Percentiles rank a stretch among this genome's conserved stretches.
Conservation (phyloP, 768 basidiomycete genomes). For the Nidula microcarpa region DNA sequence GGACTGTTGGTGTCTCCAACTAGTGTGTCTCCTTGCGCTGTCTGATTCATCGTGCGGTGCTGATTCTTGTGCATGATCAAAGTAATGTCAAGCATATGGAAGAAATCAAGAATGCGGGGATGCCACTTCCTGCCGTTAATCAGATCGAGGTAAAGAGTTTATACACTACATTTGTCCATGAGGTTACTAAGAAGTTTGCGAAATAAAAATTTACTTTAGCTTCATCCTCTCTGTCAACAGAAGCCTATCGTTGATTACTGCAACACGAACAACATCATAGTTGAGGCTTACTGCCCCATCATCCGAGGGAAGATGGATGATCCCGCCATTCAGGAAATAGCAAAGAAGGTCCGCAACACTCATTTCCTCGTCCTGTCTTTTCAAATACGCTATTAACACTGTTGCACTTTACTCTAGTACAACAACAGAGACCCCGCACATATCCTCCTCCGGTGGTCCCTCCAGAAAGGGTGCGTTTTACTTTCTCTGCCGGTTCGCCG, state of each 20-base stretch:
- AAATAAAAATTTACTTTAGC: conserved; percentile 28
- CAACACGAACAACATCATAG: conserved; percentile 49
- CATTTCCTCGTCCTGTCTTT: background rate
- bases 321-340: conserved; percentile 47
- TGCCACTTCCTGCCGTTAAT: conserved; percentile 69
- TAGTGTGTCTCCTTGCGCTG: conserved; percentile 43
- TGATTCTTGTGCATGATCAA: background rate
- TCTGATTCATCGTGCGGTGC: background rate
- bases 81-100: conserved; percentile 72
- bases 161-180: background rate
- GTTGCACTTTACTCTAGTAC: conserved; percentile 25
- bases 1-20: conserved; percentile 79
- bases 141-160: conserved; percentile 63
- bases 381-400: background rate
- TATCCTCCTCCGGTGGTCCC: conserved; percentile 84
- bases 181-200: too few species aligned
- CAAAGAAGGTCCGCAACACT: conserved; percentile 48
- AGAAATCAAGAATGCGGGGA: conserved; percentile 63
- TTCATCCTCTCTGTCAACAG: conserved; percentile 84
- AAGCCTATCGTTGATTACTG: conserved; percentile 76
- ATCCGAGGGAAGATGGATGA: conserved; percentile 58
- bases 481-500: background rate
- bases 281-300: conserved; percentile 79
- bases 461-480: conserved; percentile 69
- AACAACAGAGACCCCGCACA: conserved; percentile 67